These are phyloP conservation scores for Kluyveromyces marxianus DNA, from an alignment of 1,139 yeast genomes.

Conservation along the genomic window DNA sequence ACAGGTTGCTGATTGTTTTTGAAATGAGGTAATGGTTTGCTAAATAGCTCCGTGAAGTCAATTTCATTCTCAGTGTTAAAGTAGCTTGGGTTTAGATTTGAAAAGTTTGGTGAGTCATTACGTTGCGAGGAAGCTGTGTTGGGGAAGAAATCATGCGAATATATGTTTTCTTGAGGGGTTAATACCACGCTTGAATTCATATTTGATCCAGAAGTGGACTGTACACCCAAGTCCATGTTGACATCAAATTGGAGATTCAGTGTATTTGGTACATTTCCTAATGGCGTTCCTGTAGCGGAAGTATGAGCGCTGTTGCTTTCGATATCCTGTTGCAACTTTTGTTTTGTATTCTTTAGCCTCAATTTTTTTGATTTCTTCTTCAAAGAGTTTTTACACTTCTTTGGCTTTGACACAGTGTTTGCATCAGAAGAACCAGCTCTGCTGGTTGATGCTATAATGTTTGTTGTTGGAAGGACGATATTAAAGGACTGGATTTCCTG, in stretches of 20 bases:
- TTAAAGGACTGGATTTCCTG: conserved; percentile 30
- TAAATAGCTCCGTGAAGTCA: conserved; percentile 30
- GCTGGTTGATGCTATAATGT: conserved; percentile 6
- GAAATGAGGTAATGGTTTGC: conserved; percentile 14
- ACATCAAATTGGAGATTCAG: not conserved
- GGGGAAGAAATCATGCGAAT: not conserved
- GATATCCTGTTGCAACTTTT: conserved; percentile 3
- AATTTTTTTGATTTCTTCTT: conserved; percentile 8
- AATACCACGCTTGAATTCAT: not conserved
- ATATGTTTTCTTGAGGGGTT: conserved; percentile 1
- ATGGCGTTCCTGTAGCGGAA: conserved; percentile 3
- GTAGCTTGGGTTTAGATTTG: not conserved
- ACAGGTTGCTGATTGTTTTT: conserved; percentile 2
- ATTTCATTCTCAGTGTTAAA: conserved; percentile 11
- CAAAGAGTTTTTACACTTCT: conserved; percentile 5
- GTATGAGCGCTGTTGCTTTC: conserved; percentile 5
- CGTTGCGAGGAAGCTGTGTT: not conserved
- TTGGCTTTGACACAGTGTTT: conserved; percentile 16
- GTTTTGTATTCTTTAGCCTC: conserved; percentile 6
- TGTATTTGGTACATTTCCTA: conserved; percentile 1
- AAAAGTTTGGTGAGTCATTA: not conserved
- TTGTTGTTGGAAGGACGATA: conserved; percentile 25
- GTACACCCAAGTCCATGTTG: no score
- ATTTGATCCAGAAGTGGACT: not conserved
- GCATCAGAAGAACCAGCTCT: conserved; percentile 1